Evolutionary conservation across 495 filamentous ascomycete genomes (phyloP).

Genomic region (Aspergillus carlsbadensis): DNA sequence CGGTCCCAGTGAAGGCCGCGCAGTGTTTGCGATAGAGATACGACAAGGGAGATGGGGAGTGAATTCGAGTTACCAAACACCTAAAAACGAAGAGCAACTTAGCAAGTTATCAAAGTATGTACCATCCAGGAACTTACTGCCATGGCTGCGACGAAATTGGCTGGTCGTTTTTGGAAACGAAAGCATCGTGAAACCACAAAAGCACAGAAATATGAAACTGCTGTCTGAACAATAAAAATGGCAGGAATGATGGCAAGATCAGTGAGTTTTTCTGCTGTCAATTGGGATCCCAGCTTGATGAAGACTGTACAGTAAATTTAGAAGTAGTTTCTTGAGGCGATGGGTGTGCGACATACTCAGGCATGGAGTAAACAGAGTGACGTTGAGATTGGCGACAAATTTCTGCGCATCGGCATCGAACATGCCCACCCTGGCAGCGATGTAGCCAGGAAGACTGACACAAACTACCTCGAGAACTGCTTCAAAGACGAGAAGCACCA

Average conservation of each 20-base stretch:
- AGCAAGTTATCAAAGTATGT: constrained; percentile 4
- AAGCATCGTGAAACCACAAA: constrained; percentile 67
- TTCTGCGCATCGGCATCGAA: constrained; percentile 95
- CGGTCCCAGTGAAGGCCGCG: constrained; percentile 91
- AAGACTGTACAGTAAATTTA: constrained; percentile 64
- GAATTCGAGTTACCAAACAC: constrained; percentile 99
- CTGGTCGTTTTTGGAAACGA: constrained; percentile 75
- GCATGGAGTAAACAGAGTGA: constrained; percentile 91
- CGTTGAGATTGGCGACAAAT: constrained; percentile 92
- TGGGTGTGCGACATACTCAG: constrained; percentile 64
- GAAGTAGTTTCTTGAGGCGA: background rate
- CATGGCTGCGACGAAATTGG: constrained; percentile 96
- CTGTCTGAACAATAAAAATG: constrained; percentile 85
- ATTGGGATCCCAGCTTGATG: constrained; percentile 93
- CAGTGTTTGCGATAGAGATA: constrained; percentile 89
- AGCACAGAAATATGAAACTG: constrained; percentile 78
- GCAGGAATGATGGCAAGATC: constrained; percentile 91
- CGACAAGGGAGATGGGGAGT: constrained; percentile 91
- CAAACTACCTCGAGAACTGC: constrained; percentile 95
- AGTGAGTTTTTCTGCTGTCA: constrained; percentile 82
- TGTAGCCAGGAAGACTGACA: constrained; percentile 92
- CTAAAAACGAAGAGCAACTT: constrained; percentile 30
- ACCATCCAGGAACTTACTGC: constrained; percentile 53
- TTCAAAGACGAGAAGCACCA: constrained; percentile 89
- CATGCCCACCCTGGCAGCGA: constrained; percentile 83